phyloP scores from a whole-genome alignment of 768 basidiomycete genomes.

The Mrakia blollopis region DNA sequence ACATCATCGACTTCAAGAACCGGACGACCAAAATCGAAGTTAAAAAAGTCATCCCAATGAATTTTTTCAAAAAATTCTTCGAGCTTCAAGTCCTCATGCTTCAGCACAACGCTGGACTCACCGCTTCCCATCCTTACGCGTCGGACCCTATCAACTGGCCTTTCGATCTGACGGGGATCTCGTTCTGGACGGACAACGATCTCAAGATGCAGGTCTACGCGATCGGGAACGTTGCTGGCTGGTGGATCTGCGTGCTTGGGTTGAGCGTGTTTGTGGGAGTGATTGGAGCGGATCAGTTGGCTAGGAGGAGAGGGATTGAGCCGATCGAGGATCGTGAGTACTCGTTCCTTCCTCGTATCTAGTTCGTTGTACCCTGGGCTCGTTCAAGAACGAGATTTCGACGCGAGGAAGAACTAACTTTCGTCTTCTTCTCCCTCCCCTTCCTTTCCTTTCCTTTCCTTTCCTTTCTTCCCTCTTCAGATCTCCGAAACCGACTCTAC shows the following conservation, averaged over 20 bases:
- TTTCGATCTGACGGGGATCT: slow-evolving; percentile 90
- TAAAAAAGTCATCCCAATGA: slow-evolving; percentile 72
- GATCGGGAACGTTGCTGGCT: slow-evolving; percentile 86
- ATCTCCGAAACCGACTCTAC: slow-evolving; percentile 86
- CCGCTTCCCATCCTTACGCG: slow-evolving; percentile 95
- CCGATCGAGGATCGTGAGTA: slow-evolving; percentile 82
- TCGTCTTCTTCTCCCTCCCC: background rate
- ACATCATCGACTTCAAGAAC: slow-evolving; percentile 50
- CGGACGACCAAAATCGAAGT: slow-evolving; percentile 53
- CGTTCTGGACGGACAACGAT: slow-evolving; percentile 87
- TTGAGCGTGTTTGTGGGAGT: slow-evolving; percentile 86
- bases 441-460: background rate
- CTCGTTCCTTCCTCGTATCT: background rate
- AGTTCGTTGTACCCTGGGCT: too few relatives aligned
- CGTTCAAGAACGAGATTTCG: background rate
- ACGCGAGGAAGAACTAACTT: background rate
- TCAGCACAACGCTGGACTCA: slow-evolving; percentile 97
- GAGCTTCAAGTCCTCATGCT: slow-evolving; percentile 94
- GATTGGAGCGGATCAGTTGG: slow-evolving; percentile 80
- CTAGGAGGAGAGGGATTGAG: slow-evolving; percentile 73
- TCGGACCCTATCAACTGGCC: slow-evolving; percentile 97
- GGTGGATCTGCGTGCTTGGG: slow-evolving; percentile 88
- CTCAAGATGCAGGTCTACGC: slow-evolving; percentile 88
- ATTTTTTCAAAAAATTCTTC: slow-evolving; percentile 90
- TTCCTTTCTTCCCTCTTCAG: slow-evolving; percentile 47